Base-by-base conservation (phyloP, 176 grass and related monocot genomes). In the Miscanthus lutarioriparius region DNA sequence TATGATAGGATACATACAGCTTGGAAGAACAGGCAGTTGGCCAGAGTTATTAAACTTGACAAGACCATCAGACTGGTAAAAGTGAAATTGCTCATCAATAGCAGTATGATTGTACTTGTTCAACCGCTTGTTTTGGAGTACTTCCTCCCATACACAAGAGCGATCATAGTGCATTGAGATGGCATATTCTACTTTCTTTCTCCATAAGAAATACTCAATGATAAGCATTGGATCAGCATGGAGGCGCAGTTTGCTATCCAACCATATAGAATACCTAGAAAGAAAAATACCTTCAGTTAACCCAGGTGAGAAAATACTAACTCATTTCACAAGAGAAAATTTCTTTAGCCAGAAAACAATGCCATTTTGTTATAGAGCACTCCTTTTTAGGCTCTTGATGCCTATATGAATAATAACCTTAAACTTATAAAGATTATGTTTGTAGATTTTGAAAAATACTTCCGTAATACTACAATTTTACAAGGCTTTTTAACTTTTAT, bases 121-220 rank as follows among this genome's bases (percentile, higher is more conserved):
- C 83, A 95, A 84, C 59, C 53, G 93, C 76, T 98, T 95, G 73
- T 98, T 98, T 88, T 98, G 96, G 84, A 89, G 76, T 39, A 93
- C 91, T 89, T 98, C 93, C 61, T 98, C 89, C 89, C 91, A 98
- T 44, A 98, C 93, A 88, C 96, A 95, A 22, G 30, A 93, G 40
- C 93, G 89, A 76, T 98, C 96, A 93, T 95, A 98, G 74, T 98
- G 92, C 65, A 73, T 83, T 76, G 96, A 98, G 76, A 98, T 98
- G 64, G 93, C 91, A 8, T 95, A 95, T 87, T 98, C 91, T 90
- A 89, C 82, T 85, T 86, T 82, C 38, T 89, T 91, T 88, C 96
- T 86, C 96, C 96, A 98, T 70, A 98, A 87, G 66, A 98, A 95
- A 84, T 95, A 95, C 48, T 98, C 95, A 67, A 95, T 82, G 58